These are phyloP conservation scores for Aspergillus sp. DNA, from an alignment of 2,329 filamentous ascomycete species.

Conservation along the genomic window DNA sequence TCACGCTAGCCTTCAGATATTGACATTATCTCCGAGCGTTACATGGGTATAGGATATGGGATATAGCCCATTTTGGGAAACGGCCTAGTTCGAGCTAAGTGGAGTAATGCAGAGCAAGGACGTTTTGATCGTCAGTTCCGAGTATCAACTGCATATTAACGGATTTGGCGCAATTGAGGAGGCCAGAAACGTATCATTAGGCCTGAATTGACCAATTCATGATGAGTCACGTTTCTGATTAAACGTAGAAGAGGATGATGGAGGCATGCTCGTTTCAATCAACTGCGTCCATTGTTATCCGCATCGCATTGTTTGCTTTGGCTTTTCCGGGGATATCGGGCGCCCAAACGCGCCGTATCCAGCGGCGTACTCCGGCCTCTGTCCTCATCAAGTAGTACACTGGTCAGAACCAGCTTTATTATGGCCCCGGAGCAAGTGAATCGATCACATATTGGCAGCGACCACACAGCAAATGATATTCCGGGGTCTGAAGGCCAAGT, in stretches of 20 bases:
- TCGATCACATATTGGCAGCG: background rate
- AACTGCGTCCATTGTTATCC: too few relatives aligned
- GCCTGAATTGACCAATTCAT: background rate
- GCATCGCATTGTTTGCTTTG: too few relatives aligned
- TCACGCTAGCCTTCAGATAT: constrained; percentile 12
- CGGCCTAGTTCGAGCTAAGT: constrained; percentile 7
- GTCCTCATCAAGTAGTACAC: background rate
- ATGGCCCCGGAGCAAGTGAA: background rate
- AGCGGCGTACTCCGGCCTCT: background rate
- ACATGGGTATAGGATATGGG: constrained; percentile 7
- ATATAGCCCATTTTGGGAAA: constrained; percentile 8
- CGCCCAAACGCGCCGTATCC: too few relatives aligned
- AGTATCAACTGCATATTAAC: background rate
- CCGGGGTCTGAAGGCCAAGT: constrained; percentile 3
- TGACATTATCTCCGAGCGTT: constrained; percentile 12
- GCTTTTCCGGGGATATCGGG: too few relatives aligned
- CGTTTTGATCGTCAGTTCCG: constrained; percentile 5
- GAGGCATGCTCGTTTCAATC: too few relatives aligned
- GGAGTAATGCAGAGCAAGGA: constrained; percentile 9
- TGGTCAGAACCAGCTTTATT: background rate
- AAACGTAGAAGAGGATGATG: too few relatives aligned
- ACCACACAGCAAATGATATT: background rate
- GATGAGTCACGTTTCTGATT: background rate
- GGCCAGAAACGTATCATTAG: background rate
- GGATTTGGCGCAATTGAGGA: constrained; percentile 1